Evolutionary conservation across 148 eudicot species (phyloP).

Genomic region (Chenopodium suecicum): DNA sequence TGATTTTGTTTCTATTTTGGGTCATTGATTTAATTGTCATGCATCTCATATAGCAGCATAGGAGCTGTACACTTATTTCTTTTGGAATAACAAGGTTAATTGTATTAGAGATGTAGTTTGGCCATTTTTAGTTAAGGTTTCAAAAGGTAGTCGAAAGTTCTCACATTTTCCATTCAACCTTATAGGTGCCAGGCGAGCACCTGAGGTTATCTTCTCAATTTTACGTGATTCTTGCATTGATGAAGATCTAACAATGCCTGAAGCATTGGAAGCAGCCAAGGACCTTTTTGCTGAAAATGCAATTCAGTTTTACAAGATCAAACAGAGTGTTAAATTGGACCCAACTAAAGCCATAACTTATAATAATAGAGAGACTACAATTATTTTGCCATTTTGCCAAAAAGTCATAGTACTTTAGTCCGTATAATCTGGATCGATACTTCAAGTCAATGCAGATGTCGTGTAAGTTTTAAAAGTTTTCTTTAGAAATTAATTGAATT

Average conservation of each 20-base stretch:
- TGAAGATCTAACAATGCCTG: conserved; percentile 82
- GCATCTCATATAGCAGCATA: neutral
- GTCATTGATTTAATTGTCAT: neutral
- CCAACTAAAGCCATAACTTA: conserved; percentile 24
- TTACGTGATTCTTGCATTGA: conserved; percentile 73
- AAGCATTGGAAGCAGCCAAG: conserved; percentile 78
- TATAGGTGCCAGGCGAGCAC: conserved; percentile 86
- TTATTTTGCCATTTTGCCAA: conserved; percentile 20
- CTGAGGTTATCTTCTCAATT: conserved; percentile 82
- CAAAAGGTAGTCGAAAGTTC: neutral
- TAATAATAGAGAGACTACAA: conserved; percentile 22
- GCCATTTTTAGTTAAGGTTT: neutral
- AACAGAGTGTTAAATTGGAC: conserved; percentile 25
- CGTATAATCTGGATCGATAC: conserved; percentile 88
- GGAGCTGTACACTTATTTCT: neutral
- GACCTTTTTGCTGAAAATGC: conserved; percentile 85
- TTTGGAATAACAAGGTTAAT: neutral
- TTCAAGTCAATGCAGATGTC: conserved; percentile 94
- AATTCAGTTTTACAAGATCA: conserved; percentile 64
- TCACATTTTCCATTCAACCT: neutral
- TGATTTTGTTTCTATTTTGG: neutral
- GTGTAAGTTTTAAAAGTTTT: conserved; percentile 49
- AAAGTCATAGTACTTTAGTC: conserved; percentile 48
- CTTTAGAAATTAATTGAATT: neutral
- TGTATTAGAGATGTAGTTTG: neutral